Evolutionary conservation across 2,329 filamentous ascomycete species (phyloP).

Genomic region (Setomelanomma holmii): DNA sequence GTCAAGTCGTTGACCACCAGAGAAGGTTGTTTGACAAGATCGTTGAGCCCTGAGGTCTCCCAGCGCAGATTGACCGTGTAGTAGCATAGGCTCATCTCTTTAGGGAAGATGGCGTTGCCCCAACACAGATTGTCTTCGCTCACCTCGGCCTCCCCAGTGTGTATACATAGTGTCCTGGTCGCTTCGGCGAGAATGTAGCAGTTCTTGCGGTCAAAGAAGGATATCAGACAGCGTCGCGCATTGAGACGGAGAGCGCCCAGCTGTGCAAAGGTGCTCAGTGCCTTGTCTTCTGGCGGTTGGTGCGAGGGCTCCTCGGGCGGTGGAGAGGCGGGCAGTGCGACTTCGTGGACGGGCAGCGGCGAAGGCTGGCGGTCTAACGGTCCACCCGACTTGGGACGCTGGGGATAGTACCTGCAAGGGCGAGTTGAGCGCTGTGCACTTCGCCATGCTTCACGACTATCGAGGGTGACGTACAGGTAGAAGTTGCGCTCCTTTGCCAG

Average conservation of each 20-base stretch:
- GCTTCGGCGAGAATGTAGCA: constrained; percentile 48
- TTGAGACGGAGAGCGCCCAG: constrained; percentile 48
- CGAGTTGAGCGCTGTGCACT: constrained; percentile 1
- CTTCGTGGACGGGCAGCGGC: constrained; percentile 18
- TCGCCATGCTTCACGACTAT: not conserved
- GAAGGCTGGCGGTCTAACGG: constrained; percentile 25
- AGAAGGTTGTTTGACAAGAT: constrained; percentile 27
- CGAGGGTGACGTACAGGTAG: constrained; percentile 34
- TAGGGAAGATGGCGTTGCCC: constrained; percentile 43
- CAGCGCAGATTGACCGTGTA: constrained; percentile 42
- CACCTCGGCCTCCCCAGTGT: constrained; percentile 35
- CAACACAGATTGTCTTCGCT: constrained; percentile 40
- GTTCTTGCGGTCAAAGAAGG: constrained; percentile 48
- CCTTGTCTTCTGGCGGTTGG: constrained; percentile 41
- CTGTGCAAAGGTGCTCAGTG: constrained; percentile 48
- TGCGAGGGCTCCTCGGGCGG: no score
- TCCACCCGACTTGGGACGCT: constrained; percentile 28
- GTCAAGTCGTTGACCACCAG: constrained; percentile 44
- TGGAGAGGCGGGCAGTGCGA: constrained; percentile 20
- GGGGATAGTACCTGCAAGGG: constrained; percentile 38
- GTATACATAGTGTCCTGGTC: constrained; percentile 37
- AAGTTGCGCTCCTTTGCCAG: constrained; percentile 44
- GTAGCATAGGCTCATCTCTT: constrained; percentile 42
- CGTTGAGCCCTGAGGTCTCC: constrained; percentile 20
- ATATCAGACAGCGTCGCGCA: constrained; percentile 45